Evolutionary conservation across 1,284 basidiomycete genomes (phyloP).

Genomic region (Cryptococcus sp.): DNA sequence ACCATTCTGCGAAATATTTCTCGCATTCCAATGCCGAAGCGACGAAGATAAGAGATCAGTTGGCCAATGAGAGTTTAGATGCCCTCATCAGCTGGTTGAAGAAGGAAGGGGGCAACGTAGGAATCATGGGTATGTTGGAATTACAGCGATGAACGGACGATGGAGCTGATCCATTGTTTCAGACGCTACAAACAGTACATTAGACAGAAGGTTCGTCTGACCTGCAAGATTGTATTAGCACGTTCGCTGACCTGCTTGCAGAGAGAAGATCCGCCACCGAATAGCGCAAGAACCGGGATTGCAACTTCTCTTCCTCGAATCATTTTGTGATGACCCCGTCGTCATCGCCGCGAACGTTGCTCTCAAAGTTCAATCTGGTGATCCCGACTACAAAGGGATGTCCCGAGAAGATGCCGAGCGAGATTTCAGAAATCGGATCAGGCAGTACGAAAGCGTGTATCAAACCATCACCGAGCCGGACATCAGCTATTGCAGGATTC

Average conservation of each 20-base stretch:
- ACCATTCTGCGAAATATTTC: constrained; percentile 91
- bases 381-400: constrained; percentile 94
- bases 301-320: constrained; percentile 90
- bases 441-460: constrained; percentile 93
- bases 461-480: constrained; percentile 88
- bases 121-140: constrained; percentile 78
- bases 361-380: constrained; percentile 91
- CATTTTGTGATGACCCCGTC: constrained; percentile 87
- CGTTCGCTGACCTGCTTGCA: constrained; percentile 38
- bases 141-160: not conserved
- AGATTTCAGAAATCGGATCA: constrained; percentile 90
- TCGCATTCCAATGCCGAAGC: constrained; percentile 82
- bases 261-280: constrained; percentile 75
- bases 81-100: constrained; percentile 94
- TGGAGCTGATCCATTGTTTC: not conserved
- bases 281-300: constrained; percentile 90
- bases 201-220: constrained; percentile 63
- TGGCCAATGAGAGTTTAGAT: constrained; percentile 91
- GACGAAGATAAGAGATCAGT: constrained; percentile 72
- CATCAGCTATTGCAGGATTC: constrained; percentile 82
- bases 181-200: constrained; percentile 95
- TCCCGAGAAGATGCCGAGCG: constrained; percentile 79
- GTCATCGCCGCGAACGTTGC: constrained; percentile 94
- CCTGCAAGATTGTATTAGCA: not conserved
- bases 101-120: constrained; percentile 88